phyloP scores from a whole-genome alignment of 192 early-diverging fungal species.

The Blastocladiella britannica region DNA sequence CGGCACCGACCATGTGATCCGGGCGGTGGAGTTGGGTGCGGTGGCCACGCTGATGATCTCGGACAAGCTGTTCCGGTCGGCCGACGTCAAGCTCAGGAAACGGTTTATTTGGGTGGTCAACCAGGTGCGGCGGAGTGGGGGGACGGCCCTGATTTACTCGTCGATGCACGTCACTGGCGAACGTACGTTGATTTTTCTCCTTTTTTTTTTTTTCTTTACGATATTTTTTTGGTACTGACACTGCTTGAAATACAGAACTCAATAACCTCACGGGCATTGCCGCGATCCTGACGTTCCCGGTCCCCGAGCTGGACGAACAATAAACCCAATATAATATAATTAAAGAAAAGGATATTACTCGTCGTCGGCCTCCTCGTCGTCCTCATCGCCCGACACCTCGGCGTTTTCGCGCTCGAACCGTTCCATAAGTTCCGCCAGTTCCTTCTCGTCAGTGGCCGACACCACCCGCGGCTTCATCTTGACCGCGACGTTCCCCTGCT shows the following conservation, averaged over 20 bases:
- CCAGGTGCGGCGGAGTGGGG: slow-evolving; percentile 45
- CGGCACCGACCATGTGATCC: slow-evolving; percentile 62
- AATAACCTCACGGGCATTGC: slow-evolving; percentile 88
- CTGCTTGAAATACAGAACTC: no score
- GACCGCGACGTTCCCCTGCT: slow-evolving; percentile 51
- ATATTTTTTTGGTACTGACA: background rate
- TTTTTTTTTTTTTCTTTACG: background rate
- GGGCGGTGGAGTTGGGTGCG: slow-evolving; percentile 65
- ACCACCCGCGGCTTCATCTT: slow-evolving; percentile 85
- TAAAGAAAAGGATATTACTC: no score
- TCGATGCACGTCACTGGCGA: slow-evolving; percentile 89
- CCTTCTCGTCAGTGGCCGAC: slow-evolving; percentile 76
- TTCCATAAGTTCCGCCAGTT: slow-evolving; percentile 75
- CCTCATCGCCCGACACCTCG: slow-evolving; percentile 81
- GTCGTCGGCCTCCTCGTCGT: slow-evolving; percentile 43
- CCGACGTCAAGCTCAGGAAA: slow-evolving; percentile 59
- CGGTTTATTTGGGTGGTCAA: slow-evolving; percentile 80
- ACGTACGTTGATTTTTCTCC: slow-evolving; percentile 24
- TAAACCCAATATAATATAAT: background rate
- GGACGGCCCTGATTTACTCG: slow-evolving; percentile 70
- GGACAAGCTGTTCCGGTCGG: slow-evolving; percentile 78
- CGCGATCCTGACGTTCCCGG: slow-evolving; percentile 75
- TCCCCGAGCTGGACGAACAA: slow-evolving; percentile 64
- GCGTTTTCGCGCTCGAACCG: slow-evolving; percentile 77
- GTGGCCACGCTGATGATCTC: slow-evolving; percentile 76